Percentiles rank a stretch among this genome's conserved stretches.
These are phyloP conservation scores for Phytophthora hibernalis DNA, from an alignment of 352 stramenopile genomes.

Conservation along the genomic window DNA sequence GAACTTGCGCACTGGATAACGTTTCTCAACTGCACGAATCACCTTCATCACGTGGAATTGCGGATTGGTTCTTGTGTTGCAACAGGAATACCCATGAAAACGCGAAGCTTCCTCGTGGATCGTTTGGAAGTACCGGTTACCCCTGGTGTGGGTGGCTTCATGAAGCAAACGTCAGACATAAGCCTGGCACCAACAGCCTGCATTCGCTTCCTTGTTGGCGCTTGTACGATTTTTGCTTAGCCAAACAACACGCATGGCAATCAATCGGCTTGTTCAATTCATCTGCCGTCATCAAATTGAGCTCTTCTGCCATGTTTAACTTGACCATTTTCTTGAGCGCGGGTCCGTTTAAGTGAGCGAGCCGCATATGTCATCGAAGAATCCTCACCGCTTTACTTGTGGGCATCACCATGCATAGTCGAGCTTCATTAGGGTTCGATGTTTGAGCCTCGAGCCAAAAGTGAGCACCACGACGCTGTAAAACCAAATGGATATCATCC, in stretches of 20 bases:
- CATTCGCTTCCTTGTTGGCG: not conserved
- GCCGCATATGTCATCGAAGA: not conserved
- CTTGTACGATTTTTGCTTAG: not conserved
- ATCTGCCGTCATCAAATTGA: not conserved
- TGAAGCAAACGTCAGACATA: not conserved
- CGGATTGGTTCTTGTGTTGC: not conserved
- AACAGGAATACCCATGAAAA: not conserved
- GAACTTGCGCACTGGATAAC: not conserved
- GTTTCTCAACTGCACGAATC: not conserved
- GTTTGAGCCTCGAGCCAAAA: not conserved
- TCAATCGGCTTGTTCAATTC: not conserved
- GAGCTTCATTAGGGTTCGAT: not conserved
- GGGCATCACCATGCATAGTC: not conserved
- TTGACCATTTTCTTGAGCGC: not conserved
- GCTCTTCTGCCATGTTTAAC: not conserved
- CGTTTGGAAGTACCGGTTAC: not conserved
- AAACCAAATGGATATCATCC: not conserved
- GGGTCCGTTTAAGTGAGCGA: not conserved
- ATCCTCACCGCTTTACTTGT: not conserved
- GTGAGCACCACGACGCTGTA: not conserved
- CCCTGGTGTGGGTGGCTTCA: not conserved
- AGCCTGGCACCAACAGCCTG: not conserved
- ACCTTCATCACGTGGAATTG: not conserved
- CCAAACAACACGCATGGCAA: not conserved
- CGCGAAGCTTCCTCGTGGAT: not conserved